A percentile compares a stretch with the other conserved stretches of the same genome.
phyloP scores from a whole-genome alignment of 306 rosid species.

The Citrullus colocynthis region DNA sequence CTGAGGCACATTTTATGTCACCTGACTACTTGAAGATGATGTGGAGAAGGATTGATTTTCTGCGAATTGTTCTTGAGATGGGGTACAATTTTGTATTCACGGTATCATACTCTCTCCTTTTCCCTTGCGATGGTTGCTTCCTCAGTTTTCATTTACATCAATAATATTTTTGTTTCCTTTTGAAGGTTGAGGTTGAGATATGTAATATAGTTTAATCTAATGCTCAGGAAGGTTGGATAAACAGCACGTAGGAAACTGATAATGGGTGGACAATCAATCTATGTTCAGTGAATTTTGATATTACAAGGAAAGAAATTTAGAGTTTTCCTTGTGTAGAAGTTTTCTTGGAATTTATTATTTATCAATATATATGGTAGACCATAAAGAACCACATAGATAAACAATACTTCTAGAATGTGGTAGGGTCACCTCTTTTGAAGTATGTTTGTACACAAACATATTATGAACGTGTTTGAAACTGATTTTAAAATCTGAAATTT shows the following conservation, averaged over 20 bases:
- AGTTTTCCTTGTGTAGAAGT: not conserved
- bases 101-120: conserved; percentile 26
- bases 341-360: not conserved
- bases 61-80: conserved; percentile 71
- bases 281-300: not conserved
- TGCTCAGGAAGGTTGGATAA: not conserved
- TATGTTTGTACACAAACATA: not conserved
- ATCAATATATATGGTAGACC: not conserved
- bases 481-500: too few species aligned
- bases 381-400: not conserved
- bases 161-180: not conserved
- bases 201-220: not conserved
- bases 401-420: not conserved
- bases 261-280: not conserved
- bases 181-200: not conserved
- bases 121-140: not conserved
- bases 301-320: not conserved
- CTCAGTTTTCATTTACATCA: not conserved
- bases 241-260: not conserved
- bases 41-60: conserved; percentile 92
- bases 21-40: conserved; percentile 81
- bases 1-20: conserved; percentile 83
- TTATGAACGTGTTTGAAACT: not conserved
- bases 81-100: conserved; percentile 95
- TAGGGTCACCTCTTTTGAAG: not conserved